Base-by-base conservation (phyloP, 192 early-diverging fungal species). In the Thamnidium elegans region DNA sequence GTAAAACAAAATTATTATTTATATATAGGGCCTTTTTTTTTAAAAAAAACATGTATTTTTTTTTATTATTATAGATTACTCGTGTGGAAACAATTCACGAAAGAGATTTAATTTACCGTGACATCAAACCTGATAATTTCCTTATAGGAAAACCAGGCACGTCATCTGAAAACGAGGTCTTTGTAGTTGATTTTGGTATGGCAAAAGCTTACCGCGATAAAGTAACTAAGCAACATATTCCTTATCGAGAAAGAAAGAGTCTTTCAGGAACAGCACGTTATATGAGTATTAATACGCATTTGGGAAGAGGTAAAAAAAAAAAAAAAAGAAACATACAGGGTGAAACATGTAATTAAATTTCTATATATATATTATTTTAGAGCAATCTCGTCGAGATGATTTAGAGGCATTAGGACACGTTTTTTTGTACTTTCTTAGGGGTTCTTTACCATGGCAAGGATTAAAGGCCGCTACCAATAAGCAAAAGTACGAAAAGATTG, bases 101-200 rank as follows among this genome's bases (percentile, higher is more conserved):
- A 66, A 81, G 87, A 63, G 93, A 93, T 67, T 77, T 96, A 53
- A 92, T 98, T 47, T 98, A 98, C 76, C 87, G 96, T 54, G 96
- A 98, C 75, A 96, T 98, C 78, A 98, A 98, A 75, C 96, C 96
- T 43, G 96, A 98, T 75, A 98, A 98, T 82, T 98, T 98, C 69
- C 73, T 98, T 67, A 87, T 96, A 54, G 96, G 96, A 43, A 82
- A 81, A 42, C 86, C 86, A 3, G 69, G 76, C 54, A 84, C 83
- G 11, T 75, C 78, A 47, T 70, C 72, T 20, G 79, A 78, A 47
- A 87, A 83, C 62, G 74, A 78, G 73, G 85, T 98, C 14, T 91
- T 90, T 71, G 83, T 98, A 64, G 89, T 98, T 64, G 96, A 98
- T 81, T 96, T 97, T 84, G 96, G 96, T 62, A 95, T 98, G 94